Percentiles rank a stretch among this genome's conserved stretches.
These are phyloP conservation scores for Dictyostelium citrinum DNA, from an alignment of 78 protist species.

Conservation along the genomic window DNA sequence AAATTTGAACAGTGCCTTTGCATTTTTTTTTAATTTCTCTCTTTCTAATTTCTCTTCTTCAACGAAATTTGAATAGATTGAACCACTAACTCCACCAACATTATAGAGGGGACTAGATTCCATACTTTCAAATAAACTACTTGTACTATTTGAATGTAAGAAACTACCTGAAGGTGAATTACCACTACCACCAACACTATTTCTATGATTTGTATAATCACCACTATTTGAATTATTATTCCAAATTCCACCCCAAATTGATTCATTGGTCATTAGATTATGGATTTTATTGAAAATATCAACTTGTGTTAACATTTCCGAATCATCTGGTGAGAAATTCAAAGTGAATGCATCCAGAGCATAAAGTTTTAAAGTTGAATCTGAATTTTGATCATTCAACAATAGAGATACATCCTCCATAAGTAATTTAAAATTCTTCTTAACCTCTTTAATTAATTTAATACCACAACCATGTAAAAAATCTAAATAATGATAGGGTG, in stretches of 20 bases:
- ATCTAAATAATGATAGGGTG: slow-evolving; percentile 78
- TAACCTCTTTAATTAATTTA: slow-evolving; percentile 5
- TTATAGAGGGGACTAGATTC: background rate
- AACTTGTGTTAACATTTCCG: slow-evolving; percentile 43
- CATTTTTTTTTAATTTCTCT: slow-evolving; percentile 52
- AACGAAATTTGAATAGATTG: slow-evolving; percentile 1
- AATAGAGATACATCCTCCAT: slow-evolving; percentile 61
- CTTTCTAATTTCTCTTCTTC: slow-evolving; percentile 54
- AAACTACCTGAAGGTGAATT: background rate
- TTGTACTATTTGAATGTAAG: background rate
- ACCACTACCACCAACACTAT: background rate
- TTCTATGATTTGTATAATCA: background rate
- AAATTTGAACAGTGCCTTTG: slow-evolving; percentile 68
- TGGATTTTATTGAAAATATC: slow-evolving; percentile 70
- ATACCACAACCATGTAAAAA: slow-evolving; percentile 71
- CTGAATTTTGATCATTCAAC: slow-evolving; percentile 33
- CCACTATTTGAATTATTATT: background rate
- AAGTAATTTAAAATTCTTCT: slow-evolving; percentile 10
- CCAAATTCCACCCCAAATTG: slow-evolving; percentile 73
- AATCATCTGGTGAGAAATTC: slow-evolving; percentile 64
- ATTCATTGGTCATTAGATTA: slow-evolving; percentile 46
- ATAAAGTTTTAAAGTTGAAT: slow-evolving; percentile 29
- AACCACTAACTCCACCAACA: background rate
- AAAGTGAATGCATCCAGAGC: slow-evolving; percentile 73
- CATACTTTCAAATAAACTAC: background rate